Conservation (phyloP, 805 yeast genomes). For the Candida michaelii region DNA sequence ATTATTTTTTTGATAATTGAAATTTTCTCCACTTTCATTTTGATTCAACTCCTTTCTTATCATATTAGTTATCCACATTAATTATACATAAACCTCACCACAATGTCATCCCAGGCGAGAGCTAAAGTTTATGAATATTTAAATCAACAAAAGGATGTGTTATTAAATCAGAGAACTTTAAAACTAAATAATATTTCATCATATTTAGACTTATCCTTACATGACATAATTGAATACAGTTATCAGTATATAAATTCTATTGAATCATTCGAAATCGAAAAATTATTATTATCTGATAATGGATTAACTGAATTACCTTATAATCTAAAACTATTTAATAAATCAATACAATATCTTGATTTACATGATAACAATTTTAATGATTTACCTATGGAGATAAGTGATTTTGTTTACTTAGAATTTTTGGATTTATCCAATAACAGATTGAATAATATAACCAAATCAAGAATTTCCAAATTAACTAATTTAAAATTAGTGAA, state of each 20-base stretch:
- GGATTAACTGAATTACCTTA: slow-evolving; percentile 47
- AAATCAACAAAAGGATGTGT: slow-evolving; percentile 24
- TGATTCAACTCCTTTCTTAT: background rate
- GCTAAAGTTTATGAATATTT: slow-evolving; percentile 17
- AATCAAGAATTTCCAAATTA: slow-evolving; percentile 37
- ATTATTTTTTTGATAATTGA: background rate
- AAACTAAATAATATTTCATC: slow-evolving; percentile 17
- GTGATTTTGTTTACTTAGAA: slow-evolving; percentile 47
- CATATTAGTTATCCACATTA: background rate
- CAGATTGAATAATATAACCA: slow-evolving; percentile 48
- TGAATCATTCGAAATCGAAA: slow-evolving; percentile 38
- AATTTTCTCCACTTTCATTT: background rate
- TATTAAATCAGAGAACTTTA: slow-evolving; percentile 20
- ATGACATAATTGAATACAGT: slow-evolving; percentile 23
- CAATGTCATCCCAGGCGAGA: slow-evolving; percentile 6
- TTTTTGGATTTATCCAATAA: slow-evolving; percentile 67
- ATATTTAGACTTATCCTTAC: slow-evolving; percentile 11
- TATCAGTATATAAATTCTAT: slow-evolving; percentile 22
- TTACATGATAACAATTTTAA: slow-evolving; percentile 59
- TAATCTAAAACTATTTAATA: slow-evolving; percentile 42
- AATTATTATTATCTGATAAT: slow-evolving; percentile 57
- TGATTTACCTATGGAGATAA: slow-evolving; percentile 48
- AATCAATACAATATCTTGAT: slow-evolving; percentile 57
- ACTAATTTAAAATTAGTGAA: slow-evolving; percentile 56
- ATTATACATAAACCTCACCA: too few species aligned